A percentile compares a stretch with the other conserved stretches of the same genome.
These are phyloP conservation scores for Saturnispora kantuleensis DNA, from an alignment of 805 yeast genomes.

Conservation along the genomic window DNA sequence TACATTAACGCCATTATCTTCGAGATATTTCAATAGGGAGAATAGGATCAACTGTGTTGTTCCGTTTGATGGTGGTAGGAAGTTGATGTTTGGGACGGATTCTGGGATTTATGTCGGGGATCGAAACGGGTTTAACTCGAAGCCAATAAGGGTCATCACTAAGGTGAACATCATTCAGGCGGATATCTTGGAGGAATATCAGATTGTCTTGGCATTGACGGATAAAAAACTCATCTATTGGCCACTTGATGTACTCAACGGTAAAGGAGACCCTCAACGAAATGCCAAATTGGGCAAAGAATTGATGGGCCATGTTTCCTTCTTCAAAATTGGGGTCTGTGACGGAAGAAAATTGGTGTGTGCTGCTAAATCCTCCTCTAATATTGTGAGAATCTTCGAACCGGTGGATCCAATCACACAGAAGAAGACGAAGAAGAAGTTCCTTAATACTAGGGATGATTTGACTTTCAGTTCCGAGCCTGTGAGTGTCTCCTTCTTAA, in stretches of 20 bases:
- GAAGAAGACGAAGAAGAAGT: slow-evolving; percentile 57
- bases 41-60: slow-evolving; percentile 84
- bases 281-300: slow-evolving; percentile 63
- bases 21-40: slow-evolving; percentile 61
- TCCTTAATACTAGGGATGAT: slow-evolving; percentile 61
- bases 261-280: slow-evolving; percentile 34
- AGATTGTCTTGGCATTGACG: slow-evolving; percentile 65
- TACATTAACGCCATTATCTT: slow-evolving; percentile 64
- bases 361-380: slow-evolving; percentile 78
- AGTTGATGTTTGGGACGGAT: slow-evolving; percentile 84
- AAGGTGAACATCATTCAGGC: slow-evolving; percentile 76
- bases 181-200: slow-evolving; percentile 87
- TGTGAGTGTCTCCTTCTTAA: slow-evolving; percentile 80
- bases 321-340: slow-evolving; percentile 89
- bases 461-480: slow-evolving; percentile 82
- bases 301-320: slow-evolving; percentile 76
- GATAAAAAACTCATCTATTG: slow-evolving; percentile 77
- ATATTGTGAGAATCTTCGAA: slow-evolving; percentile 74
- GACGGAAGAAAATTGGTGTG: slow-evolving; percentile 82
- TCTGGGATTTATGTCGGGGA: slow-evolving; percentile 82
- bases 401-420: slow-evolving; percentile 68
- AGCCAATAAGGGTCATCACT: slow-evolving; percentile 67
- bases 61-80: slow-evolving; percentile 91
- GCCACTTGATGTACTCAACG: slow-evolving; percentile 57
- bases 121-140: slow-evolving; percentile 41